These are phyloP conservation scores for Deakozyma indianensis DNA, from an alignment of 805 yeast genomes.

Conservation along the genomic window DNA sequence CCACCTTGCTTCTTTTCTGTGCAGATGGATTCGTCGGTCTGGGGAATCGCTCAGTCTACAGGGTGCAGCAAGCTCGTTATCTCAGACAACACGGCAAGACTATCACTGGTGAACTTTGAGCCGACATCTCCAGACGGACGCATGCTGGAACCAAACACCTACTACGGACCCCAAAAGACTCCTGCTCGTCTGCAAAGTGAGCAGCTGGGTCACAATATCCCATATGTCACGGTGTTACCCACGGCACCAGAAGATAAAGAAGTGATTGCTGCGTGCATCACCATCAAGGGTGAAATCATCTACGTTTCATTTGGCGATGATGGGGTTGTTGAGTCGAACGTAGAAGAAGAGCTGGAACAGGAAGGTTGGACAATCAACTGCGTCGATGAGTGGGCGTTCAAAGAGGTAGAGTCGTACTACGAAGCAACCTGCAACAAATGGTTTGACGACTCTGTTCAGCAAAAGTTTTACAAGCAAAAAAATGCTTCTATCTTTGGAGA, in stretches of 20 bases:
- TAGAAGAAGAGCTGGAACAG: conserved; percentile 22
- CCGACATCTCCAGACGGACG: conserved; percentile 15
- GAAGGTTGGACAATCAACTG: conserved; percentile 41
- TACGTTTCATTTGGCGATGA: background rate
- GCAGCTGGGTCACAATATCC: conserved; percentile 38
- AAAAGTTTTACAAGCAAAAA: background rate
- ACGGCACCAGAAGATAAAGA: conserved; percentile 11
- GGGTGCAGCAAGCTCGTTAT: conserved; percentile 25
- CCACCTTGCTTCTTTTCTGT: conserved; percentile 20
- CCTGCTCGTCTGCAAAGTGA: background rate
- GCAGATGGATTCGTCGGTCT: conserved; percentile 27
- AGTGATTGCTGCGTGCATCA: conserved; percentile 25
- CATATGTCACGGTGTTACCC: conserved; percentile 32
- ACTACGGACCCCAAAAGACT: conserved; percentile 22
- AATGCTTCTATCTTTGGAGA: background rate
- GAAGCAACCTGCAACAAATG: conserved; percentile 34
- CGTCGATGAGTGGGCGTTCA: conserved; percentile 28
- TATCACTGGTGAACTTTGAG: conserved; percentile 24
- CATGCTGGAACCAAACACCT: conserved; percentile 10
- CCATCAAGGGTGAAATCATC: conserved; percentile 29
- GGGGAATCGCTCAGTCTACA: conserved; percentile 44
- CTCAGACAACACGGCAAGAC: conserved; percentile 39
- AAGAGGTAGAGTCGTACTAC: conserved; percentile 32
- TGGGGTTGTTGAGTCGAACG: conserved; percentile 5
- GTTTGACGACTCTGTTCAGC: conserved; percentile 19